Percentiles rank a stretch among this genome's conserved stretches.
These are phyloP conservation scores for Xerocomus amazonicus DNA, from an alignment of 1,284 basidiomycete species.

Conservation along the genomic window DNA sequence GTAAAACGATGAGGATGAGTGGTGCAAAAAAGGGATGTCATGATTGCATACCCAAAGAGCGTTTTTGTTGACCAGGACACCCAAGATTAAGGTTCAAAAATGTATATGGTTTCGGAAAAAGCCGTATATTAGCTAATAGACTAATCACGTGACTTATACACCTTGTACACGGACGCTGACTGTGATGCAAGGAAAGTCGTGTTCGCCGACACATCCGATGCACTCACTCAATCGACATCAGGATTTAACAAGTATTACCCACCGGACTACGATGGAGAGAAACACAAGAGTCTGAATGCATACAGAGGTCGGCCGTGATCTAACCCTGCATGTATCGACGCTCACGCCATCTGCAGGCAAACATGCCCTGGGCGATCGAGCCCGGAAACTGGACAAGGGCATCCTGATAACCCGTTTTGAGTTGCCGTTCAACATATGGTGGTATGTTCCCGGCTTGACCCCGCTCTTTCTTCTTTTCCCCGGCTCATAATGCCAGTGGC, in stretches of 20 bases:
- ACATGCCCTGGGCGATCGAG: conserved; percentile 90
- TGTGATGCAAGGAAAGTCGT: conserved; percentile 38
- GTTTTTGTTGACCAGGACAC: conserved; percentile 14
- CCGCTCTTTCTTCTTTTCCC: no score
- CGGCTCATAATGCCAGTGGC: conserved; percentile 45
- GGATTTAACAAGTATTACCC: conserved; percentile 94
- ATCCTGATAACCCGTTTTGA: conserved; percentile 93
- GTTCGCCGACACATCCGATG: not conserved
- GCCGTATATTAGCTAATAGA: conserved; percentile 13
- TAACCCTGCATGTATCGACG: not conserved
- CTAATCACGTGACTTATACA: conserved; percentile 11
- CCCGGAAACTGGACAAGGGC: conserved; percentile 89
- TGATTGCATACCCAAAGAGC: conserved; percentile 22
- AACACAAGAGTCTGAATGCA: conserved; percentile 79
- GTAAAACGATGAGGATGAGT: conserved; percentile 20
- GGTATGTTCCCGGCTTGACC: conserved; percentile 47
- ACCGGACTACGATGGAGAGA: conserved; percentile 83
- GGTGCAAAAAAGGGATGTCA: no score
- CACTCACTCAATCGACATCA: conserved; percentile 25
- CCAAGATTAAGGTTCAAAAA: conserved; percentile 29
- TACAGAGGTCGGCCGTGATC: conserved; percentile 54
- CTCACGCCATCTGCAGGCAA: conserved; percentile 59
- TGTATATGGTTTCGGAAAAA: conserved; percentile 12
- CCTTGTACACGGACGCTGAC: conserved; percentile 1
- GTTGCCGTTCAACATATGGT: conserved; percentile 97